Base-by-base conservation (phyloP, 2,329 filamentous ascomycete genomes). In the Botrytis tulipae region DNA sequence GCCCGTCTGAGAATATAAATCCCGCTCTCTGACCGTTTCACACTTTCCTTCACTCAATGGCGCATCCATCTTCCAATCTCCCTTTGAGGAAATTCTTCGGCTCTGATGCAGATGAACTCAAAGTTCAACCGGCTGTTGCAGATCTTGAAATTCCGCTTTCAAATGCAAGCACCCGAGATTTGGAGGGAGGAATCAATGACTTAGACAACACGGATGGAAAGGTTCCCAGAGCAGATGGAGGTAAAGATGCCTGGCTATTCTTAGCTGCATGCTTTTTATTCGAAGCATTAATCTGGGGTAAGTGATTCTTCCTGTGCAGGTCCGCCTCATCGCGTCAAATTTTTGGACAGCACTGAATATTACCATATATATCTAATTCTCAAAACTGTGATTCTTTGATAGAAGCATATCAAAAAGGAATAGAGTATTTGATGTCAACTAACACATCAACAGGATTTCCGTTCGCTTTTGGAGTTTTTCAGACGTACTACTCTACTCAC, bases 251-350 rank as follows among this genome's bases (percentile, higher is more conserved):
- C 6, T 88, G 85, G 84, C 74, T 87, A 2, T 86, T 87, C 70
- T 79, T 89, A 22, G 81, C 82, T 20, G 83, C 82, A 3, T 86
- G 85, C 76, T 88, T 87, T 76, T 79, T 87, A 66, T 82, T 89
- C 18, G 87, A 90, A 74, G 83, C 85, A 37, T 80, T 87, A 29
- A 82, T 88, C 40, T 89, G 86, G 87, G 86, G 86, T 86, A 76
- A 75, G 80, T 75, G 20, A 73, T 42, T 4, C 22, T 10, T 48
- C n/a, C 10, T 66, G 40, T 12, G 9, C 8, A 46, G 4, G 14
- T 25, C 44, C 7, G 16, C 44, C 9, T 10, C 14, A 51, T 51
- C 32, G 25, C 22, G 35, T 18, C 32, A 10, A 16, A 37, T 7
- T n/a, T 54, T 10, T 25, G 37, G 14, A 16, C 35, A 44, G 32